Conservation (phyloP, 202 grass and related monocot species). For the Setaria viridis region DNA sequence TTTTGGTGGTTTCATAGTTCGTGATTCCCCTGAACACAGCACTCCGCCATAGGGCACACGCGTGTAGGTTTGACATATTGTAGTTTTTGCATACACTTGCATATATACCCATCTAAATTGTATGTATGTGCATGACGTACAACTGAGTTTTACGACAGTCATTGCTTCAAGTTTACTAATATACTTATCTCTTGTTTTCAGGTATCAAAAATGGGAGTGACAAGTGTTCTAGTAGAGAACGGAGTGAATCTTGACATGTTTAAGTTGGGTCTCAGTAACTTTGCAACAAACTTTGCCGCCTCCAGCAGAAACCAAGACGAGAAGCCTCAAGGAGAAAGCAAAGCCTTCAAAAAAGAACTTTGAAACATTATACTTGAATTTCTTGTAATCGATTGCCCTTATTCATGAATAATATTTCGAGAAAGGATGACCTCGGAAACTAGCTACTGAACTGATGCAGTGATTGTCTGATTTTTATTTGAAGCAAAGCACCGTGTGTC, state of each 20-base stretch:
- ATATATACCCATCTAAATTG: background rate
- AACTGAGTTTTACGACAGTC: background rate
- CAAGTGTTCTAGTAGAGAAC: constrained; percentile 73
- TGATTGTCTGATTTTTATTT: background rate
- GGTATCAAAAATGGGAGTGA: constrained; percentile 92
- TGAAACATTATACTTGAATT: constrained; percentile 23
- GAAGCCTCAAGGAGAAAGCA: background rate
- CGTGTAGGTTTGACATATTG: background rate
- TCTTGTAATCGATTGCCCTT: constrained; percentile 32
- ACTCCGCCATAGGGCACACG: background rate
- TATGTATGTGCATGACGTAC: background rate
- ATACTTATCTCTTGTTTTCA: constrained; percentile 47
- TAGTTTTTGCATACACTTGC: background rate
- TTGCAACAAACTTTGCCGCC: constrained; percentile 49
- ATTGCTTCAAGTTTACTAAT: constrained; percentile 2
- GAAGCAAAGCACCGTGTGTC: background rate
- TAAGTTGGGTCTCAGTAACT: constrained; percentile 81
- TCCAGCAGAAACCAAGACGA: constrained; percentile 36
- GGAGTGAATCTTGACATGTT: constrained; percentile 89
- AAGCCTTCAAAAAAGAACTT: background rate
- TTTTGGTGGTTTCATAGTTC: background rate
- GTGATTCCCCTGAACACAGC: background rate
- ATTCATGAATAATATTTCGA: constrained; percentile 26
- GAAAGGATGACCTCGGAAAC: background rate
- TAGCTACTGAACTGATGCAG: constrained; percentile 16